These are phyloP conservation scores for Deuterostichococcus epilithicus DNA, from an alignment of 139 green algal species.

Conservation along the genomic window DNA sequence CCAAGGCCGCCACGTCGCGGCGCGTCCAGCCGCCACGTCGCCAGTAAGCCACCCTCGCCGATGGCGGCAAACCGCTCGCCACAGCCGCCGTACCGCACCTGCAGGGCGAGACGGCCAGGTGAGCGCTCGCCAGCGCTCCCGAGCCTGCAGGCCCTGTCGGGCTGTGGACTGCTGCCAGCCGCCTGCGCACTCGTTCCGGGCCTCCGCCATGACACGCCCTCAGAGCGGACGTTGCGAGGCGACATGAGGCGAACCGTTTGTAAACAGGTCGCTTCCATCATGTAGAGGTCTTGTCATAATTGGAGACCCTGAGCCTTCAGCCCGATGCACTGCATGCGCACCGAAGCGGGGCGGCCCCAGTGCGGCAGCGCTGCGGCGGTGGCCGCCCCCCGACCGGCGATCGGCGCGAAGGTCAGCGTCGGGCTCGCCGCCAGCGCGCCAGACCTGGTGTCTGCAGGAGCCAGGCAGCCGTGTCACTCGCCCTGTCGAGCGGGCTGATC, in stretches of 20 bases:
- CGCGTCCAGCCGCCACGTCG: constrained; percentile 66
- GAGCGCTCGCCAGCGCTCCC: neutral
- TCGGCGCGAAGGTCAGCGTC: neutral
- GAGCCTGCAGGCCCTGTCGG: neutral
- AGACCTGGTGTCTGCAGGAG: neutral
- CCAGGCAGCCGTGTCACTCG: too few species aligned
- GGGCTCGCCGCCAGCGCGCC: neutral
- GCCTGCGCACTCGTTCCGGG: too few species aligned
- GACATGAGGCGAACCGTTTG: too few species aligned
- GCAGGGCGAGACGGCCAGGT: neutral
- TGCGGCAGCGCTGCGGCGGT: neutral
- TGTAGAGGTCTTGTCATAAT: too few species aligned
- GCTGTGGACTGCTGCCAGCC: neutral
- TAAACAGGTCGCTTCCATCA: too few species aligned
- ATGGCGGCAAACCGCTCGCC: constrained; percentile 69
- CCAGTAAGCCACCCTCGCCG: constrained; percentile 69
- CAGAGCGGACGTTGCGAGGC: too few species aligned
- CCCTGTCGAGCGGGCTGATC: too few species aligned
- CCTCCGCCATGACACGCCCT: too few species aligned
- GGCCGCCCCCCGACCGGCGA: neutral
- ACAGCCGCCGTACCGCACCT: constrained; percentile 55
- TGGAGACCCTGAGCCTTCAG: too few species aligned
- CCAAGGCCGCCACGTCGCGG: constrained; percentile 42
- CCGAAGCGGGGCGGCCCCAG: neutral
- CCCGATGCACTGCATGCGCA: too few species aligned